Conservation (phyloP, 192 early-diverging fungal species). For the Linnemannia exigua region DNA sequence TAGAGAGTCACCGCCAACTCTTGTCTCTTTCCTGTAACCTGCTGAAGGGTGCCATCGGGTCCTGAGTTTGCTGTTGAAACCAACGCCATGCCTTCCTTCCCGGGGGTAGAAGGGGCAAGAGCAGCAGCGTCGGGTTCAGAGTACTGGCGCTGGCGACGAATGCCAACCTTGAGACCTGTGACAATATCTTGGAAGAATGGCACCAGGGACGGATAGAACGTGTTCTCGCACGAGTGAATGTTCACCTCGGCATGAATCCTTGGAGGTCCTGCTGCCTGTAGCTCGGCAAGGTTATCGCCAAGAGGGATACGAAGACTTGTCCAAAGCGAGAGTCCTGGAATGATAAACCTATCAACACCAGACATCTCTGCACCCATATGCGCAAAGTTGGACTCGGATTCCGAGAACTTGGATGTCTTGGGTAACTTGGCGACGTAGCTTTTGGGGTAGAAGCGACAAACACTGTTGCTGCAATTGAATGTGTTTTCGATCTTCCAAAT, state of each 20-base stretch:
- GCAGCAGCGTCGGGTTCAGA: conserved; percentile 18
- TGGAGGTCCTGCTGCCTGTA: conserved; percentile 36
- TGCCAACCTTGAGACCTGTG: conserved; percentile 72
- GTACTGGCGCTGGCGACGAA: conserved; percentile 57
- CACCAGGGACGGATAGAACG: conserved; percentile 77
- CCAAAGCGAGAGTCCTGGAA: conserved; percentile 68
- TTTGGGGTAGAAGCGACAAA: conserved; percentile 67
- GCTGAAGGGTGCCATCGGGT: conserved; percentile 36
- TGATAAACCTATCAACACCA: conserved; percentile 63
- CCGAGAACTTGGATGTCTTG: conserved; percentile 40
- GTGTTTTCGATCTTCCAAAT: conserved; percentile 64
- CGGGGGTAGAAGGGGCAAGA: conserved; percentile 15
- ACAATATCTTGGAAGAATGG: conserved; percentile 78
- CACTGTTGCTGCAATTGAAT: conserved; percentile 64
- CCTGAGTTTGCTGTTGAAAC: conserved; percentile 34
- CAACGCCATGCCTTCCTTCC: neutral
- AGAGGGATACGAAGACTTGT: conserved; percentile 62
- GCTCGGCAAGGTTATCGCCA: conserved; percentile 50
- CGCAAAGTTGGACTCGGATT: conserved; percentile 47
- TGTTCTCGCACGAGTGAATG: conserved; percentile 79
- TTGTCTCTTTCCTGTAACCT: conserved; percentile 51
- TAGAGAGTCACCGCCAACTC: conserved; percentile 64
- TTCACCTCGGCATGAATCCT: conserved; percentile 72
- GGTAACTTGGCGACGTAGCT: conserved; percentile 59
- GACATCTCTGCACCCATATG: conserved; percentile 41